These are phyloP conservation scores for Apiospora rasikravindrae DNA, from an alignment of 2,329 filamentous ascomycete species.

Conservation along the genomic window DNA sequence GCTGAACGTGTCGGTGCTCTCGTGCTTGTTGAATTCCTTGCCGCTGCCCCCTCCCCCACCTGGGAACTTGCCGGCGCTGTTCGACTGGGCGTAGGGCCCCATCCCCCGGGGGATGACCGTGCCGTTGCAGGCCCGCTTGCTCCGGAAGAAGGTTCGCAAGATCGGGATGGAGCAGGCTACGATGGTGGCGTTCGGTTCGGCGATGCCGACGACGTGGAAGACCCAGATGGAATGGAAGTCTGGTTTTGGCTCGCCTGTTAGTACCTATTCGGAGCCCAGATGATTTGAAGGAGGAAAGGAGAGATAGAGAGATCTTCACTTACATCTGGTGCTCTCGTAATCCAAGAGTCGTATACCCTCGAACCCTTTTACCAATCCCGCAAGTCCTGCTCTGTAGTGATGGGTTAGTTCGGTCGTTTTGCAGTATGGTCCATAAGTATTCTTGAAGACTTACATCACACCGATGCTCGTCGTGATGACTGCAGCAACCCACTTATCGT, in stretches of 20 bases:
- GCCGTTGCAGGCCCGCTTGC: not conserved
- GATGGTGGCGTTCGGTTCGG: conserved; percentile 7
- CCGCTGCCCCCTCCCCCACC: not conserved
- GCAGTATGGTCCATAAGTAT: not conserved
- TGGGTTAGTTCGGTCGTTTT: not conserved
- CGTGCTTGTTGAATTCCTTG: not conserved
- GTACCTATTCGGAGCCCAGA: not conserved
- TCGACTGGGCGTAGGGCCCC: not conserved
- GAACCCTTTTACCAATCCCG: not conserved
- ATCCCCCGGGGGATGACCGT: not conserved
- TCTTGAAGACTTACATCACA: conserved; percentile 30
- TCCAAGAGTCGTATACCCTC: not conserved
- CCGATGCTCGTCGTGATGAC: conserved; percentile 42
- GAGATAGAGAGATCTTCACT: not conserved
- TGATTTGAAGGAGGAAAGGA: not conserved
- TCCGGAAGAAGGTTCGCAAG: conserved; percentile 19
- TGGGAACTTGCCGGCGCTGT: not conserved
- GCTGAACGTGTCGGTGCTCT: not conserved
- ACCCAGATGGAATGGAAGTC: conserved; percentile 10
- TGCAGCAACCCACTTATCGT: conserved; percentile 43
- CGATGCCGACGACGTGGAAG: not conserved
- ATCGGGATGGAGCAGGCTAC: conserved; percentile 6
- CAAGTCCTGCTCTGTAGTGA: not conserved
- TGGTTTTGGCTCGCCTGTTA: not conserved
- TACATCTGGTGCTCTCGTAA: not conserved